Percentiles rank a stretch among this genome's conserved stretches.
Conservation (phyloP, 2,329 filamentous ascomycete genomes). For the Microdochium paspali region DNA sequence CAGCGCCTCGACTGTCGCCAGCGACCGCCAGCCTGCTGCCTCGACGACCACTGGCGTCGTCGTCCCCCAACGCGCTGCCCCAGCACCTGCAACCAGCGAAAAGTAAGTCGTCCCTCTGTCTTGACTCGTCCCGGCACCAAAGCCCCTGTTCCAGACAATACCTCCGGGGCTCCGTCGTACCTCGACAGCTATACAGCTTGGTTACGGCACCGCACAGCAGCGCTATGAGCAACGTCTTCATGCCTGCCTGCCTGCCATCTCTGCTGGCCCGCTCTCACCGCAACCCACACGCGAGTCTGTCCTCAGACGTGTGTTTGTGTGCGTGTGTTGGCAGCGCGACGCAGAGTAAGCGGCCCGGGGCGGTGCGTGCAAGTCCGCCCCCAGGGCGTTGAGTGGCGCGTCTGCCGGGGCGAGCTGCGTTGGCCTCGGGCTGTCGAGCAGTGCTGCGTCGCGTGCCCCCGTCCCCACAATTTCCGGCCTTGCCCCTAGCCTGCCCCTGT, state of each 20-base stretch:
- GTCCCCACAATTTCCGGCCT: constrained; percentile 6
- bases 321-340: neutral
- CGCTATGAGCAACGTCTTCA: too few species aligned
- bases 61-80: neutral
- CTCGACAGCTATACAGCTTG: too few species aligned
- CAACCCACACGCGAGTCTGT: too few species aligned
- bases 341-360: neutral
- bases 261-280: too few species aligned
- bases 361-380: neutral
- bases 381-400: neutral
- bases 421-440: constrained; percentile 15
- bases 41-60: constrained; percentile 19
- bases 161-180: too few species aligned
- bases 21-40: constrained; percentile 34
- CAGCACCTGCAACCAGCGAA: neutral
- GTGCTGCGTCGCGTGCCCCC: neutral
- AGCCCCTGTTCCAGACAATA: too few species aligned
- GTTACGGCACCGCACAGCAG: too few species aligned
- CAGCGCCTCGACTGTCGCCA: constrained; percentile 27
- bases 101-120: neutral
- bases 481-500: neutral
- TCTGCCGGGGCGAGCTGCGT: neutral
- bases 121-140: too few species aligned
- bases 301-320: too few species aligned
- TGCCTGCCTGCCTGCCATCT: too few species aligned